phyloP scores from a whole-genome alignment of 1,139 yeast genomes.

The Kodamaea sp. region DNA sequence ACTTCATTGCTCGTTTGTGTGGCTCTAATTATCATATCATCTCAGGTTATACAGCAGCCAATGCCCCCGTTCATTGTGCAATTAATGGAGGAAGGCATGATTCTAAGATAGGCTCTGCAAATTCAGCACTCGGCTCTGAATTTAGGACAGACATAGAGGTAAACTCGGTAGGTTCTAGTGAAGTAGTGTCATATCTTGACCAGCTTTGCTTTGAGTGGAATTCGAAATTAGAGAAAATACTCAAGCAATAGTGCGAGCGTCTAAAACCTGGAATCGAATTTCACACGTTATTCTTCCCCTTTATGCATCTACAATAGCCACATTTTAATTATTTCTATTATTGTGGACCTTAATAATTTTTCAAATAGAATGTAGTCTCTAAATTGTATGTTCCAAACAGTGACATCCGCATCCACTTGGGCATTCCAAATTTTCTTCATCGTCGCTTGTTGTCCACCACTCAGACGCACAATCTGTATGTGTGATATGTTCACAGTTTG shows the following conservation, averaged over 20 bases:
- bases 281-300: background rate
- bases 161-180: slow-evolving; percentile 6
- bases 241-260: too few species aligned
- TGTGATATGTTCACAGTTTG: slow-evolving; percentile 72
- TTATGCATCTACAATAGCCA: background rate
- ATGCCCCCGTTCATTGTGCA: slow-evolving; percentile 61
- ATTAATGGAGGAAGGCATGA: slow-evolving; percentile 45
- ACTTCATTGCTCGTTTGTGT: slow-evolving; percentile 73
- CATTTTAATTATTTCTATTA: background rate
- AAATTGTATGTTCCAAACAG: slow-evolving; percentile 41
- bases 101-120: slow-evolving; percentile 76
- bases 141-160: slow-evolving; percentile 4
- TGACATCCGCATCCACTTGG: slow-evolving; percentile 90
- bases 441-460: slow-evolving; percentile 62
- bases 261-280: background rate
- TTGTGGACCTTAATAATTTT: too few species aligned
- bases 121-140: slow-evolving; percentile 62
- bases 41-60: slow-evolving; percentile 85
- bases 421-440: slow-evolving; percentile 53
- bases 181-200: slow-evolving; percentile 8
- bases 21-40: slow-evolving; percentile 92
- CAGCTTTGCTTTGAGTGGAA: slow-evolving; percentile 8
- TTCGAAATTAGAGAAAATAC: slow-evolving; percentile 1
- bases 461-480: slow-evolving; percentile 77
- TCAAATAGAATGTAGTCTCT: too few species aligned